Evolutionary conservation across 495 filamentous ascomycete genomes (phyloP), one percentile per base, ranked within the genome.

Genomic region (Talaromyces thailandensis): DNA sequence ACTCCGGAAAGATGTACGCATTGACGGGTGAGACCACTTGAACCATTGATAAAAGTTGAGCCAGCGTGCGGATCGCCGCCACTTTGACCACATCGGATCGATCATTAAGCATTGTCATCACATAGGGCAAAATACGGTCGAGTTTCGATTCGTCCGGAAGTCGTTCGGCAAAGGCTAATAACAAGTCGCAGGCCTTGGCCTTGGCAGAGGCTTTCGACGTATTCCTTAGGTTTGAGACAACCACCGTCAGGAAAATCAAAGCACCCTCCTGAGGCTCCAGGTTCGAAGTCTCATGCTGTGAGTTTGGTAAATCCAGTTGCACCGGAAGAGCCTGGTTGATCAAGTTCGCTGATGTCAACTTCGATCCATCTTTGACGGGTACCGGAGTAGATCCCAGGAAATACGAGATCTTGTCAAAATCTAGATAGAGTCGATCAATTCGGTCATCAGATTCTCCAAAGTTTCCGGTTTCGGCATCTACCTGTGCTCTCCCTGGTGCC

Each of bases 351-450:
- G 63, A 63, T 16, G 60, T 64, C 31, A 60, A 28, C 64, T 63
- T 68, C 11, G 73, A 73, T 23, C 64, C 60, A 26, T 72, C 63
- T 29, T 64, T 63, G 21, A 58, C 16, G n/a, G 53, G 56, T 40
- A 65, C 67, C 6, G 71, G 56, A 12, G 63, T 64, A 3, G 69
- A 62, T 8, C 90, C 92, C 2, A 99, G 83, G 64, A 96, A 94
- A 69, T 93, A 94, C 0, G 93, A 89, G 63, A 99, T 94, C 72
- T 98, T 97, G 70, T 99, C 95, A 76, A 97, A 99, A 67, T 99
- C 95, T 60, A 88, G 82, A 73, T 88, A 96, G 4, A 98, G 84
- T 61, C 91, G 81, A 67, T 98, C 92, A 62, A 99, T 98, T 43
- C 95, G 83, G 63, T 96, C 90, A 73, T 99, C 95, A 0, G 92